phyloP scores from a whole-genome alignment of 139 green algal species.

The Chlamydomonas schloesseri region DNA sequence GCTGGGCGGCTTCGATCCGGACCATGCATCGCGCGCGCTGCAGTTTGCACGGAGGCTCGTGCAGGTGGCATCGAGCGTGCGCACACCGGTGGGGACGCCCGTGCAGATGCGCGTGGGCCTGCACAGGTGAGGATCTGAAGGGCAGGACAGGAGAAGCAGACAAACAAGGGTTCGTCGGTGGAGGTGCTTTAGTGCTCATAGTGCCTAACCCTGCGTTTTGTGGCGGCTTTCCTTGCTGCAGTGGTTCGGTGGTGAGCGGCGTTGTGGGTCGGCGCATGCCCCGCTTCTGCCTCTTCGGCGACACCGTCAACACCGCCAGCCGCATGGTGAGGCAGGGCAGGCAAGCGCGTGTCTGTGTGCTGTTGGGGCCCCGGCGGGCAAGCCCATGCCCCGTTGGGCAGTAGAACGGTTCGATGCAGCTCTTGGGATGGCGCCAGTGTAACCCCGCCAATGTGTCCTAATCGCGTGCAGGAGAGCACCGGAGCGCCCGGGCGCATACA shows the following conservation, averaged over 20 bases:
- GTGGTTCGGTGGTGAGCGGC: conserved; percentile 22
- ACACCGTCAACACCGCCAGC: conserved; percentile 58
- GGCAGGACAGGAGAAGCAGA: not conserved
- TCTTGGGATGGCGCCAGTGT: too few species aligned
- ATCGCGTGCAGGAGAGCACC: too few species aligned
- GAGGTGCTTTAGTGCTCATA: too few species aligned
- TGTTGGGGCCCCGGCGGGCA: too few species aligned
- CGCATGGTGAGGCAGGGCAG: conserved; percentile 39
- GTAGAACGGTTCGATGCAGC: too few species aligned
- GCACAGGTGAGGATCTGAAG: not conserved
- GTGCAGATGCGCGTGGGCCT: conserved; percentile 25
- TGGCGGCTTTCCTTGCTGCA: not conserved
- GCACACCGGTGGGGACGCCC: conserved; percentile 8
- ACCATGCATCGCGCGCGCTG: conserved; percentile 14
- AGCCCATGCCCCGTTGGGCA: too few species aligned
- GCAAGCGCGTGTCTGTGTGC: too few species aligned
- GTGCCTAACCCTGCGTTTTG: too few species aligned
- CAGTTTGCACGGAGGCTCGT: conserved; percentile 18
- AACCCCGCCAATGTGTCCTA: too few species aligned
- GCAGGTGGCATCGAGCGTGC: conserved; percentile 2
- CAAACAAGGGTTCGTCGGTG: too few species aligned
- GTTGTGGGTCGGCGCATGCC: conserved; percentile 43
- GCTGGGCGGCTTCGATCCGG: conserved; percentile 32
- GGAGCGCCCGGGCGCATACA: too few species aligned
- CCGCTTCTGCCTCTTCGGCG: conserved; percentile 51